A percentile compares a stretch with the other conserved stretches of the same genome.
These are phyloP conservation scores for Pythium monospermum DNA, from an alignment of 352 stramenopile genomes.

Conservation along the genomic window DNA sequence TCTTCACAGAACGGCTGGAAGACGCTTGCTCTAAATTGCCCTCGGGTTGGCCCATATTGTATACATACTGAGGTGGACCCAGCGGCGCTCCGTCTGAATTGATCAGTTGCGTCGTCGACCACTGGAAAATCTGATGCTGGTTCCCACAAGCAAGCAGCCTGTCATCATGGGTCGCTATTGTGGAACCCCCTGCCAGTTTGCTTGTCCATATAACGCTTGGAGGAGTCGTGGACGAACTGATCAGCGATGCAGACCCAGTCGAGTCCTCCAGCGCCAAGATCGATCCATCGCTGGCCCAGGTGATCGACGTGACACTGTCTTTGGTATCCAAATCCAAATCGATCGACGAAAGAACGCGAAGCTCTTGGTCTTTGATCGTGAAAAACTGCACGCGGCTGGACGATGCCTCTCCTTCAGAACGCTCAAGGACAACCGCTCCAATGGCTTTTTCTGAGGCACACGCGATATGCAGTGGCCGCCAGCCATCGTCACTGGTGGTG, in stretches of 20 bases:
- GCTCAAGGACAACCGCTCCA: constrained; percentile 8
- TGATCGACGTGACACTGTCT: neutral
- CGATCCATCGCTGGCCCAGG: constrained; percentile 12
- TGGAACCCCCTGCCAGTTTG: neutral
- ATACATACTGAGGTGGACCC: no score
- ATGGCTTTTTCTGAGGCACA: constrained; percentile 5
- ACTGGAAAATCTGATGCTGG: no score
- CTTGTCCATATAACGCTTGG: neutral
- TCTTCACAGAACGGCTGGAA: neutral
- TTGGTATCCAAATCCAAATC: neutral
- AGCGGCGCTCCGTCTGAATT: no score
- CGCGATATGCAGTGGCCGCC: constrained; percentile 9
- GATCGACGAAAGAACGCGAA: constrained; percentile 12
- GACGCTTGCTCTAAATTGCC: no score
- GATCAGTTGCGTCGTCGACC: no score
- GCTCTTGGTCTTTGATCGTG: constrained; percentile 11
- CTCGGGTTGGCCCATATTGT: no score
- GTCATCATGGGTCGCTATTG: neutral
- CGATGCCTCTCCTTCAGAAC: neutral
- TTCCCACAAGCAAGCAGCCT: neutral
- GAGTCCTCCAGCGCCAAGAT: neutral
- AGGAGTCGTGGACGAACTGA: neutral
- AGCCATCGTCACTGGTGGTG: constrained; percentile 8
- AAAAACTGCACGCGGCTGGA: constrained; percentile 17
- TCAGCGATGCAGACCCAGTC: neutral